Conservation (phyloP, 1,284 basidiomycete genomes). For the Malassezia brasiliensis region DNA sequence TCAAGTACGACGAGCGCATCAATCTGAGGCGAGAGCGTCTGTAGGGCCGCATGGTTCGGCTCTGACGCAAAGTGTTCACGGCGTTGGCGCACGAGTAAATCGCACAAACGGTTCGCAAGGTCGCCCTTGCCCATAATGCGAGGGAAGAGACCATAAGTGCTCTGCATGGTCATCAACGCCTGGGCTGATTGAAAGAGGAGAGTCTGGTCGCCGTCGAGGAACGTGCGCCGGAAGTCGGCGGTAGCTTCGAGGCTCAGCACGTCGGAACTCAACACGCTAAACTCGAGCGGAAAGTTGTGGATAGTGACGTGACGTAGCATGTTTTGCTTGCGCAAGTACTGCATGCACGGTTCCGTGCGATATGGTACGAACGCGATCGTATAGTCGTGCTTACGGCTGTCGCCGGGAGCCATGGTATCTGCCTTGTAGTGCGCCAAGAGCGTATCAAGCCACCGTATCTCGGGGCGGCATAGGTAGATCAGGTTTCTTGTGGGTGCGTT, state of each 20-base stretch:
- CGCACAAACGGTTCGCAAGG: conserved; percentile 63
- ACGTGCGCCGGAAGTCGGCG: conserved; percentile 25
- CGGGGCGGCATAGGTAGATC: conserved; percentile 83
- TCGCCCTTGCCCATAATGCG: conserved; percentile 89
- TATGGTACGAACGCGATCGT: conserved; percentile 83
- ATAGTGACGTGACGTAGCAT: conserved; percentile 25
- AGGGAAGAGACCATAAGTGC: conserved; percentile 78
- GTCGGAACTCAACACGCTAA: conserved; percentile 83
- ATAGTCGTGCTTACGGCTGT: conserved; percentile 60
- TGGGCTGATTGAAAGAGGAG: conserved; percentile 77
- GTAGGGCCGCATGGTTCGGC: conserved; percentile 24
- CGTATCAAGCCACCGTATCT: conserved; percentile 72
- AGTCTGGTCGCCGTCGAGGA: conserved; percentile 84
- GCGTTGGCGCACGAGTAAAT: conserved; percentile 60
- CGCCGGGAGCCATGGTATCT: background rate
- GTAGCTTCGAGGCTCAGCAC: conserved; percentile 41
- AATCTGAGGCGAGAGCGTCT: conserved; percentile 51
- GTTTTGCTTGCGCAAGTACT: conserved; percentile 26
- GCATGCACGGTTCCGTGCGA: conserved; percentile 63
- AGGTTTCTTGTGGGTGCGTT: conserved; percentile 76
- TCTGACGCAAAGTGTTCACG: conserved; percentile 49
- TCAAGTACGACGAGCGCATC: conserved; percentile 85
- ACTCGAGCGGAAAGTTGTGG: conserved; percentile 72
- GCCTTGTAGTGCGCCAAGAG: conserved; percentile 55
- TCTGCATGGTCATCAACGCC: conserved; percentile 74